Evolutionary conservation across 2,329 filamentous ascomycete species (phyloP), one percentile per base, ranked within the genome.

Genomic region (Ophiostoma sp.): DNA sequence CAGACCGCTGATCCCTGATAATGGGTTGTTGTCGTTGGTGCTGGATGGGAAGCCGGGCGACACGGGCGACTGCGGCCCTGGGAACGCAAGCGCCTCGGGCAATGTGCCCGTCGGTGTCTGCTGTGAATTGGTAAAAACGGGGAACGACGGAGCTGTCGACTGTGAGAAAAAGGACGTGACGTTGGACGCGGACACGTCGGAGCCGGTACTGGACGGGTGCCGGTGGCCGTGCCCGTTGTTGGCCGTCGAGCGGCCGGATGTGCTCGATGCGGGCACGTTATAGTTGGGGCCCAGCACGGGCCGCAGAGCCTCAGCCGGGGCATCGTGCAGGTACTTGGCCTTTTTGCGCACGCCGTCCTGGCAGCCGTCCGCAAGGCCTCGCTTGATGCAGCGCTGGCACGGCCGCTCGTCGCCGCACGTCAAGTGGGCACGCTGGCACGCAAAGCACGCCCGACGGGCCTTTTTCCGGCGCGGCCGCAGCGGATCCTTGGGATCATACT

Each of bases 261-360:
- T 80, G 39, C 36, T 78, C 75, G 80, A 79, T 79, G 83, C 77
- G 17, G 54, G 66, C 7, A 70, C 69, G 76, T 90, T 92, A 76
- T 87, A 90, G 73, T 85, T 88, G 39, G 89, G 87, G 5, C 90
- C 89, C 67, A 95, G 85, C 60, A 95, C 93, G n/a, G 94, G 92
- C 77, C 94, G 87, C 73, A 97, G 84, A 65, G 93, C 93, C 78
- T 96, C 93, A 68, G 93, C 88, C 48, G 94, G 94, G 35, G 94
- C 93, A 84, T 98, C 95, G 77, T 98, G 94, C 70, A 99, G 90
- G 79, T 99, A 99, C 80, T 99, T 99, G 68, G 95, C 95, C 85
- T 98, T 99, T 81, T 99, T 99, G 73, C 95, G 90, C 68, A 98
- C 93, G 69, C 95, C 95, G 78, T 99, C 95, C 79, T 97, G 93